Evolutionary conservation across 2,329 filamentous ascomycete genomes (phyloP), one percentile per base, ranked within the genome.

Genomic region (Juglanconis sp.): DNA sequence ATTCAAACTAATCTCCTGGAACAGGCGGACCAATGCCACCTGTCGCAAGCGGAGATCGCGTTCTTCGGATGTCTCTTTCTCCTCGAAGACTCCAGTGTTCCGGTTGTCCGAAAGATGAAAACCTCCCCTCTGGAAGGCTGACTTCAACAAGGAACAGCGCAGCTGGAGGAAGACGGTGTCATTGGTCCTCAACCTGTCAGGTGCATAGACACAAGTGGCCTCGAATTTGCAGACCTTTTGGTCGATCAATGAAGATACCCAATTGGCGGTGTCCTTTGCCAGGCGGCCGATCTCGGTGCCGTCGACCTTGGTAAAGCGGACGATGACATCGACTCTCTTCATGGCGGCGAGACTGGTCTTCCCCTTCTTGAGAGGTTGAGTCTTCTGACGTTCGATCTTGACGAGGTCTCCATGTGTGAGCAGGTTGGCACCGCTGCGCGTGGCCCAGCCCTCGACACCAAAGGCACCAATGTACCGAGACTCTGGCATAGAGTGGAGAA

Each of bases 161-260:
- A 99, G 75, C 72, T 99, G 95, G 6, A 99, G 74, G 68, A 94
- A 96, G n/a, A 99, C 83, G 0, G 92, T 98, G 68, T 99, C 95
- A 69, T 96, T 96, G 8, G 93, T 95, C 53, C 91, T 83, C 52
- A 98, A 75, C 51, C 85, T 81, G 59, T 98, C 94, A 0, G 93
- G 93, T 0, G 91, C 91, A 72, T 90, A 98, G 1, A 99, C 92
- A 68, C 92, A 96, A 11, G 84, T 86, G 5, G 90, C 95, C 66
- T 96, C 90, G 63, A 99, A 96, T 30, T 78, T 84, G 77, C 93
- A 97, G 3, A 97, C 83, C 36, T 89, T 88, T 71, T 98, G 92
- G 69, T 99, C 95, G 55, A 98, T 86, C 66, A 99, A 76, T 0
- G 92, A 88, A 3, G 95, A 96, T 5, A 98, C 90, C 93, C 95